Evolutionary conservation across 2,329 filamentous ascomycete genomes (phyloP).

Genomic region (Paracoccidioides lutzii): DNA sequence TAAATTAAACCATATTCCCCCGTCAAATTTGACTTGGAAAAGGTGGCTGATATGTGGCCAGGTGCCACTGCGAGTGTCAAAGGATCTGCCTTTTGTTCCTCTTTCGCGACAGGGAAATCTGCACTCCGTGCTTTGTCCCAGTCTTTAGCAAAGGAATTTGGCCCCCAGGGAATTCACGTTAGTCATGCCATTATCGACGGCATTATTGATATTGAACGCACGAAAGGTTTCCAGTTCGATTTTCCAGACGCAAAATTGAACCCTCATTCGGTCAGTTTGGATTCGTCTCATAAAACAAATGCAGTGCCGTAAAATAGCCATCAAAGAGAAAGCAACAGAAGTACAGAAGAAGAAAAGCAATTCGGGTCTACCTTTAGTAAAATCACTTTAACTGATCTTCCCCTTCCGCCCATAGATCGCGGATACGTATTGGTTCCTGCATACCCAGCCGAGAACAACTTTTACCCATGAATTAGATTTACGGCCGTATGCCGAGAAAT

Average conservation of each 20-base stretch:
- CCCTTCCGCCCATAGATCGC: constrained; percentile 50
- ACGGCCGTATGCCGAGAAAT: constrained; percentile 72
- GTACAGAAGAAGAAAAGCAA: background rate
- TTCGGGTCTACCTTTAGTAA: background rate
- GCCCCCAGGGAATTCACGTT: constrained; percentile 71
- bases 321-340: background rate
- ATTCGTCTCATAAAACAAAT: background rate
- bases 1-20: constrained; percentile 2
- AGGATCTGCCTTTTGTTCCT: constrained; percentile 54
- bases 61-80: constrained; percentile 72
- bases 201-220: constrained; percentile 66
- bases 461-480: constrained; percentile 77
- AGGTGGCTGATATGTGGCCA: constrained; percentile 2
- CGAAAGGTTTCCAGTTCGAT: constrained; percentile 46
- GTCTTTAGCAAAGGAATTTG: constrained; percentile 69
- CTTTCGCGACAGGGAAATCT: constrained; percentile 71
- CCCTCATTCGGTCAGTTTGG: constrained; percentile 53
- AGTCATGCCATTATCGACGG: constrained; percentile 74
- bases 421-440: constrained; percentile 72
- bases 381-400: background rate
- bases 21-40: background rate
- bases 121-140: constrained; percentile 62
- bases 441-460: constrained; percentile 63
- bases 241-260: constrained; percentile 55
- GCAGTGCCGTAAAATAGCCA: background rate